These are phyloP conservation scores for Maudiozyma pseudohumilis DNA, from an alignment of 805 yeast species.

Conservation along the genomic window DNA sequence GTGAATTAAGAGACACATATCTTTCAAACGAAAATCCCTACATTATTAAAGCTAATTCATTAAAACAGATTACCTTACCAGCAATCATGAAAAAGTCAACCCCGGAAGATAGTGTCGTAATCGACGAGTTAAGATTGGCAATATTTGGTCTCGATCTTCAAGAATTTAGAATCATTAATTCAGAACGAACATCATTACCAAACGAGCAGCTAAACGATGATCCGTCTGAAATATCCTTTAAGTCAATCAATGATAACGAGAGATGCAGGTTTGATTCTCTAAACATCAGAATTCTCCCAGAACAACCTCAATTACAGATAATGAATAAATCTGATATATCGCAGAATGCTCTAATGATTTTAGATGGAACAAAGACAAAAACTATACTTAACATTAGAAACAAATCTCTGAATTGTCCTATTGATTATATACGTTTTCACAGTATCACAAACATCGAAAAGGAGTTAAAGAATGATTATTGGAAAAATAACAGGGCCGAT, in stretches of 20 bases:
- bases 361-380: conserved; percentile 23
- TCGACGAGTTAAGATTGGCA: conserved; percentile 16
- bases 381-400: conserved; percentile 19
- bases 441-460: conserved; percentile 19
- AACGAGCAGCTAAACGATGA: not conserved
- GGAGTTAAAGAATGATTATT: conserved; percentile 19
- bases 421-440: conserved; percentile 18
- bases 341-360: conserved; percentile 23
- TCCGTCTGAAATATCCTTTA: no score
- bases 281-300: conserved; percentile 19
- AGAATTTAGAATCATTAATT: conserved; percentile 11
- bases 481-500: conserved; percentile 22
- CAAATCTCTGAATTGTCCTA: conserved; percentile 19
- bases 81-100: conserved; percentile 15
- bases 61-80: conserved; percentile 28
- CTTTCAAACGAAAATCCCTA: conserved; percentile 18
- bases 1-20: conserved; percentile 13
- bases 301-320: conserved; percentile 24
- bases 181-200: no score
- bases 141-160: conserved; percentile 15
- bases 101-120: conserved; percentile 3
- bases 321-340: conserved; percentile 17
- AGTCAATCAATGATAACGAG: not conserved
- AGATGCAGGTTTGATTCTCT: conserved; percentile 4
- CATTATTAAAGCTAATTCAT: conserved; percentile 32